Conservation (phyloP, 768 basidiomycete species). For the Xerocomellus amylosporus region DNA sequence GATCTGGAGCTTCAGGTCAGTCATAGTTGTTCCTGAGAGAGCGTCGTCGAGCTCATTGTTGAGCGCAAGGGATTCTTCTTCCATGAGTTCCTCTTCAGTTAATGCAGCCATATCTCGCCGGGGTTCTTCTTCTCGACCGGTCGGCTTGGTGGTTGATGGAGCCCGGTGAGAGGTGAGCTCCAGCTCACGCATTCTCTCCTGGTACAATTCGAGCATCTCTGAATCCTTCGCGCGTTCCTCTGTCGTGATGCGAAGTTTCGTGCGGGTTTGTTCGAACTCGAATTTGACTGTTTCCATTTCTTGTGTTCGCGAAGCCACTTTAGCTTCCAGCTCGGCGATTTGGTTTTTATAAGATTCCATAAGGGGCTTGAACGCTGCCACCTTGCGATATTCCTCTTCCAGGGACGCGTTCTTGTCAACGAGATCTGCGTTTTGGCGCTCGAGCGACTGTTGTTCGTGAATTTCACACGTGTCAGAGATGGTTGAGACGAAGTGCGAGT, state of each 20-base stretch:
- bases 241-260: slow-evolving; percentile 61
- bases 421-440: slow-evolving; percentile 89
- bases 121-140: slow-evolving; percentile 17
- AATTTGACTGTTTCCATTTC: slow-evolving; percentile 72
- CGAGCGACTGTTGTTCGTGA: slow-evolving; percentile 62
- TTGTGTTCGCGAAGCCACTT: slow-evolving; percentile 59
- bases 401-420: slow-evolving; percentile 88
- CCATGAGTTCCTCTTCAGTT: slow-evolving; percentile 48
- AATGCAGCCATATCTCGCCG: slow-evolving; percentile 27
- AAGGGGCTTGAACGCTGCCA: slow-evolving; percentile 80
- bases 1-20: slow-evolving; percentile 86
- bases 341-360: slow-evolving; percentile 92
- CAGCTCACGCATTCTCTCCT: slow-evolving; percentile 86
- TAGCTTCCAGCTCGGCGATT: slow-evolving; percentile 75
- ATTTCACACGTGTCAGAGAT: not conserved
- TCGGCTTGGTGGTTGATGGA: slow-evolving; percentile 30
- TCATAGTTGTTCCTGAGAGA: slow-evolving; percentile 80
- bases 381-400: slow-evolving; percentile 90
- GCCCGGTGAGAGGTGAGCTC: slow-evolving; percentile 65
- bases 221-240: slow-evolving; percentile 76
- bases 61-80: slow-evolving; percentile 58
- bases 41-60: slow-evolving; percentile 88
- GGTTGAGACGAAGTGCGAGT: slow-evolving; percentile 3
- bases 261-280: slow-evolving; percentile 72
- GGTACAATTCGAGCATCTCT: slow-evolving; percentile 84